phyloP scores from a whole-genome alignment of 1,139 yeast genomes.

The Lodderomyces orthopsilosis region DNA sequence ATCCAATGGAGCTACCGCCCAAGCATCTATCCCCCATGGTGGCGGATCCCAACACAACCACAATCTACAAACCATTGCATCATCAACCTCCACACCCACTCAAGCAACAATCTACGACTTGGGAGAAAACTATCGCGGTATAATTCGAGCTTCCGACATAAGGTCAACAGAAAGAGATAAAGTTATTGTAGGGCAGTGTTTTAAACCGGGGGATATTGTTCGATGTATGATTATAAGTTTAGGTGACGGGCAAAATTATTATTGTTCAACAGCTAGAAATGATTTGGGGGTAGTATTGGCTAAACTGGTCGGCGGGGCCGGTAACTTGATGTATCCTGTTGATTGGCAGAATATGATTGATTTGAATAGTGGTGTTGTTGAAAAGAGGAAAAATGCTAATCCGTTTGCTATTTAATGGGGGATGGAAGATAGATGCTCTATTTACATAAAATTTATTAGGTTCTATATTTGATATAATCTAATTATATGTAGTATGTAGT shows the following conservation, averaged over 20 bases:
- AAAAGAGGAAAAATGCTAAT: constrained; percentile 88
- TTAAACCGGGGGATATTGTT: constrained; percentile 89
- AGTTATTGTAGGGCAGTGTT: constrained; percentile 74
- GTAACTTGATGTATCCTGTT: constrained; percentile 79
- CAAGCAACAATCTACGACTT: constrained; percentile 57
- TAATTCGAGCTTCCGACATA: constrained; percentile 84
- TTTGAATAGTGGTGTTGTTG: constrained; percentile 68
- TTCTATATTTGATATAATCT: background rate
- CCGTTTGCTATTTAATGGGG: constrained; percentile 46
- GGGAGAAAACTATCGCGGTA: constrained; percentile 90
- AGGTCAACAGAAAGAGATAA: constrained; percentile 89
- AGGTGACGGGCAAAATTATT: constrained; percentile 93
- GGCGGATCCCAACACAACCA: constrained; percentile 52
- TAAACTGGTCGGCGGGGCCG: constrained; percentile 63
- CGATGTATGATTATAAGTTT: constrained; percentile 78
- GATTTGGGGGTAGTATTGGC: constrained; percentile 95
- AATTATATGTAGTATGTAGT: no score
- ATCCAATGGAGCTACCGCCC: constrained; percentile 51
- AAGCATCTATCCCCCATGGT: constrained; percentile 41
- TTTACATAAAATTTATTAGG: background rate
- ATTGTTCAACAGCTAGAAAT: constrained; percentile 83
- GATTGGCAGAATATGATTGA: constrained; percentile 97
- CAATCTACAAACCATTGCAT: constrained; percentile 47
- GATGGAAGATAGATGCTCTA: background rate
- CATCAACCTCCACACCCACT: constrained; percentile 30